Conservation (phyloP, 1,284 basidiomycete genomes). For the Heterobasidion occidentale region DNA sequence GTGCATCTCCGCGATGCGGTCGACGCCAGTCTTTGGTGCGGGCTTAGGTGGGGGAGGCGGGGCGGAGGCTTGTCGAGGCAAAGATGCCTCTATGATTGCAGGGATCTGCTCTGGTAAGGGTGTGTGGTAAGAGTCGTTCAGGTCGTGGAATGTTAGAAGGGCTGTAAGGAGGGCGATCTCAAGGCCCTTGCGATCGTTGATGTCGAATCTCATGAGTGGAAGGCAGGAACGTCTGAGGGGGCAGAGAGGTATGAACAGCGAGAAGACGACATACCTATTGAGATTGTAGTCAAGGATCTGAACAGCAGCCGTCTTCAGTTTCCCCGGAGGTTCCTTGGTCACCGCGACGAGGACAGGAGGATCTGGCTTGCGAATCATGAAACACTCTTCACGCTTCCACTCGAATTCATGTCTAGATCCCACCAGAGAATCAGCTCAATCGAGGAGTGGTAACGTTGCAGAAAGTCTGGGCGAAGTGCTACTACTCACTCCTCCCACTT, state of each 20-base stretch:
- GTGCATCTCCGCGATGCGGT: slow-evolving; percentile 63
- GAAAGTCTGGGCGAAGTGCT: not conserved
- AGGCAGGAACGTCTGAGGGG: not conserved
- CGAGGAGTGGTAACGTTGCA: not conserved
- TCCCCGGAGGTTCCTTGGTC: slow-evolving; percentile 65
- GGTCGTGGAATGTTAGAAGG: slow-evolving; percentile 69
- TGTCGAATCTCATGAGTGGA: slow-evolving; percentile 53
- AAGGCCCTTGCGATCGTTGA: slow-evolving; percentile 74
- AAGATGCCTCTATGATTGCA: not conserved
- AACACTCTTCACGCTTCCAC: slow-evolving; percentile 78
- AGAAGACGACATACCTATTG: slow-evolving; percentile 39
- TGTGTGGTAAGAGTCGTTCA: slow-evolving; percentile 49
- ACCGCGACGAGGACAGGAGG: slow-evolving; percentile 77
- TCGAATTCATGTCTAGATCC: slow-evolving; percentile 66
- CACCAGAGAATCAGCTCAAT: not conserved
- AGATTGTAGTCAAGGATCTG: slow-evolving; percentile 85
- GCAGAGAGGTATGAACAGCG: not conserved
- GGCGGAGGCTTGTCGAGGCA: slow-evolving; percentile 6
- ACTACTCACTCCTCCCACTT: slow-evolving; percentile 70
- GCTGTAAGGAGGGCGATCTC: slow-evolving; percentile 75
- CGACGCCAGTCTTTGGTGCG: slow-evolving; percentile 51
- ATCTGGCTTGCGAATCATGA: slow-evolving; percentile 76
- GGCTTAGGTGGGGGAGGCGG: slow-evolving; percentile 53
- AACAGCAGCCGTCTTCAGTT: slow-evolving; percentile 57
- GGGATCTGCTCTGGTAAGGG: slow-evolving; percentile 10